Conservation (phyloP, 2,329 filamentous ascomycete genomes). For the Lecanicillium sp. region DNA sequence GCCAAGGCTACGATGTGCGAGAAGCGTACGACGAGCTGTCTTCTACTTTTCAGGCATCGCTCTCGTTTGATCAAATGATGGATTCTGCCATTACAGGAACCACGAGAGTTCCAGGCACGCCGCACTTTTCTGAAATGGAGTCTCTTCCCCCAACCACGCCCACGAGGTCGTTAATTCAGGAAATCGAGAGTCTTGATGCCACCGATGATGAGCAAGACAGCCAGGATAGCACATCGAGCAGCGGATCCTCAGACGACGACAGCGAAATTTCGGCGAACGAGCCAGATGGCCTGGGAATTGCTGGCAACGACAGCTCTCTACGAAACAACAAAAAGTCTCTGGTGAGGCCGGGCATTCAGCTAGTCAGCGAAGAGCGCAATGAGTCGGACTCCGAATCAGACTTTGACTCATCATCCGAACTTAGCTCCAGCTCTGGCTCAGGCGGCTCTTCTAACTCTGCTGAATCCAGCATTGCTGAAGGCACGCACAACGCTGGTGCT, state of each 20-base stretch:
- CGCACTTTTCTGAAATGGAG: background rate
- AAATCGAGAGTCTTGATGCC: conserved; percentile 8
- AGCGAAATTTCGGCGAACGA: background rate
- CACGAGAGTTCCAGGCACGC: background rate
- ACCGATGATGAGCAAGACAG: background rate
- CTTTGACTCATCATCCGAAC: conserved; percentile 10
- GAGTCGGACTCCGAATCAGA: conserved; percentile 23
- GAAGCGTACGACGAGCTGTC: conserved; percentile 29
- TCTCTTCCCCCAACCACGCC: conserved; percentile 1
- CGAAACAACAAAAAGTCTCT: too few relatives aligned
- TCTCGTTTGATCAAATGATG: conserved; percentile 25
- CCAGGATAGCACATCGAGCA: conserved; percentile 12
- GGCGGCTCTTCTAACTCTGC: background rate
- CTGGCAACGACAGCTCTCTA: too few relatives aligned
- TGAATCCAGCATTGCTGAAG: conserved; percentile 3
- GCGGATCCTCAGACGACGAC: conserved; percentile 4
- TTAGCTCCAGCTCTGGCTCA: conserved; percentile 29
- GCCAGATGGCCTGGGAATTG: too few relatives aligned
- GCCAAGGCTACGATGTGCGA: conserved; percentile 25
- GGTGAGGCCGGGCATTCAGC: background rate
- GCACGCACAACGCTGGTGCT: too few relatives aligned
- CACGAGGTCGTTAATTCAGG: conserved; percentile 11
- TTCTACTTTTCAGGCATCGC: conserved; percentile 21
- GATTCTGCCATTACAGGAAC: conserved; percentile 18
- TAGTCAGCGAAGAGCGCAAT: conserved; percentile 1